These are phyloP conservation scores for Umbelopsis isabellina DNA, from an alignment of 192 early-diverging fungal genomes.

Conservation along the genomic window DNA sequence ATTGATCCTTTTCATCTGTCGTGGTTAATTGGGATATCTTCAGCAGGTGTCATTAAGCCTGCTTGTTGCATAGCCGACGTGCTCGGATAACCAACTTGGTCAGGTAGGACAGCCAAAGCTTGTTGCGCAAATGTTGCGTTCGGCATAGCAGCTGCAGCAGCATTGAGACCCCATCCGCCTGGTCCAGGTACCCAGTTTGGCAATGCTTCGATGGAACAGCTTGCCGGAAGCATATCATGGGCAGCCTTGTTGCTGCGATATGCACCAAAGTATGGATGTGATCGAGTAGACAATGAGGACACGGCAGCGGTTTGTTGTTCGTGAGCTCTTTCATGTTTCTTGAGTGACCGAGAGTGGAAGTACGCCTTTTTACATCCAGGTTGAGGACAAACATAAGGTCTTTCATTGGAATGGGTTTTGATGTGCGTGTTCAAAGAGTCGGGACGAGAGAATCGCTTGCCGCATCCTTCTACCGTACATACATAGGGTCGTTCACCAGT, in stretches of 20 bases:
- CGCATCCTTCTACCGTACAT: slow-evolving; percentile 65
- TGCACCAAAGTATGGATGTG: slow-evolving; percentile 7
- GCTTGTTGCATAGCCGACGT: background rate
- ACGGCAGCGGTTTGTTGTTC: slow-evolving; percentile 19
- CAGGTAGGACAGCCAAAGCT: background rate
- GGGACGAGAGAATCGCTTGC: slow-evolving; percentile 75
- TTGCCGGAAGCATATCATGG: slow-evolving; percentile 14
- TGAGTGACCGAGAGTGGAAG: slow-evolving; percentile 62
- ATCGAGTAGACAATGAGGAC: background rate
- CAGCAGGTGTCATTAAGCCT: background rate
- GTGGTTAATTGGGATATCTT: too few species aligned
- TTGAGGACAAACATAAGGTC: slow-evolving; percentile 54
- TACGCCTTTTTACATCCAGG: slow-evolving; percentile 63
- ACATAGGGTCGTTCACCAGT: slow-evolving; percentile 79
- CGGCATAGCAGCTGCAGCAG: background rate
- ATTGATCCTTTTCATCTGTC: too few species aligned
- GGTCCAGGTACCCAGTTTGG: slow-evolving; percentile 6
- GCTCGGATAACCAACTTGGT: background rate
- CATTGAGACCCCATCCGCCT: background rate
- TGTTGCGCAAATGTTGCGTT: background rate
- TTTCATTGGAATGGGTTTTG: slow-evolving; percentile 61
- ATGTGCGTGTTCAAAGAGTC: slow-evolving; percentile 73
- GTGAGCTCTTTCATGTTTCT: slow-evolving; percentile 64
- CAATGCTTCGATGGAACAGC: slow-evolving; percentile 11
- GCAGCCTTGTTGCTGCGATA: slow-evolving; percentile 10